A percentile compares a stretch with the other conserved stretches of the same genome.
Conservation (phyloP, 441 rosid species). For the Bruguiera hainesii region DNA sequence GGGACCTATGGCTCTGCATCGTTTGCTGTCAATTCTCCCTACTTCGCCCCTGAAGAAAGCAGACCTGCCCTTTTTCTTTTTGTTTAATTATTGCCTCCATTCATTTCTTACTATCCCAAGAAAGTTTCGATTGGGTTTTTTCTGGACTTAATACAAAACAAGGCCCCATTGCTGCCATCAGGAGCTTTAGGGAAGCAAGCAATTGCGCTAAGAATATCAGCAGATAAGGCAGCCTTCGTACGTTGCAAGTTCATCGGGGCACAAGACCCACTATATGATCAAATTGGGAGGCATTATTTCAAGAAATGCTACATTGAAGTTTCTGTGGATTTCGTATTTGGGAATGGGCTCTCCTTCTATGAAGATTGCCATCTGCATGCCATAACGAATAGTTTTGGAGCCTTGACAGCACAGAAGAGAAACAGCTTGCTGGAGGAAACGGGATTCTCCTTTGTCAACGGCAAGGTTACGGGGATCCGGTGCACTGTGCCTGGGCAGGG, state of each 20-base stretch:
- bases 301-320: slow-evolving; percentile 48
- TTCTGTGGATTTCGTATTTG: slow-evolving; percentile 51
- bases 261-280: slow-evolving; percentile 53
- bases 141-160: slow-evolving; percentile 29
- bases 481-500: slow-evolving; percentile 55
- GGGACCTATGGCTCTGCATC: slow-evolving; percentile 56
- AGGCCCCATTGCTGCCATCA: slow-evolving; percentile 42
- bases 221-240: slow-evolving; percentile 45
- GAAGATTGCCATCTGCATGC: slow-evolving; percentile 50
- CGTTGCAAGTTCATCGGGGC: slow-evolving; percentile 44
- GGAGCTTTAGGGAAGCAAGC: slow-evolving; percentile 52
- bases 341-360: slow-evolving; percentile 46
- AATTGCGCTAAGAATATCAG: slow-evolving; percentile 51
- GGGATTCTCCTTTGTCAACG: slow-evolving; percentile 53
- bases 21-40: slow-evolving; percentile 49
- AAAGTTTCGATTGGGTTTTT: not conserved
- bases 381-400: slow-evolving; percentile 38
- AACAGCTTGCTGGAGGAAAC: slow-evolving; percentile 51
- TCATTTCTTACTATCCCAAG: not conserved
- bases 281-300: slow-evolving; percentile 49
- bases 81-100: not conserved
- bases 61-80: not conserved
- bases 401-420: slow-evolving; percentile 53
- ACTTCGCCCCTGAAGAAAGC: slow-evolving; percentile 23
- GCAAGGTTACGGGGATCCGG: slow-evolving; percentile 62